phyloP scores from a whole-genome alignment of 306 rosid genomes.

The Trifolium fragiferum region DNA sequence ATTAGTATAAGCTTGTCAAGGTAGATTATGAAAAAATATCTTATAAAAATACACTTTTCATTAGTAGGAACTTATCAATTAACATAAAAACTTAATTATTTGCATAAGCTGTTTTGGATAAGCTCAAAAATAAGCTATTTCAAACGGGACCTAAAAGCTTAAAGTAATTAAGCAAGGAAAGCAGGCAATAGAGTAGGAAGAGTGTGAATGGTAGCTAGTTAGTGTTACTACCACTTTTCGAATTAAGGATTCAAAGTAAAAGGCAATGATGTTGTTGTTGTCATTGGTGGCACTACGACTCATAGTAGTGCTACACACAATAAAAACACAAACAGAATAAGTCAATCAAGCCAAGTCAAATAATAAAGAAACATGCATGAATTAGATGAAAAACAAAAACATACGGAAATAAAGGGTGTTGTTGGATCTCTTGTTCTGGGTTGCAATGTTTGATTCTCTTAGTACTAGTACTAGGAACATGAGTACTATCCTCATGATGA shows the following conservation, averaged over 20 bases:
- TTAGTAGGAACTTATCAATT: too few relatives aligned
- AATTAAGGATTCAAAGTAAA: slow-evolving; percentile 10
- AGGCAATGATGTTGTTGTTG: neutral
- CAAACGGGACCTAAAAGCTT: too few relatives aligned
- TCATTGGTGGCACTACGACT: neutral
- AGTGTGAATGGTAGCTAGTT: too few relatives aligned
- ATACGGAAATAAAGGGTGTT: neutral
- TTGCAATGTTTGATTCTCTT: slow-evolving; percentile 35
- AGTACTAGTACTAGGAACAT: neutral
- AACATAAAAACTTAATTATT: too few relatives aligned
- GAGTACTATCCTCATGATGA: neutral
- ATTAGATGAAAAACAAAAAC: neutral
- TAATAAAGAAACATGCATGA: neutral
- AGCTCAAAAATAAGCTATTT: too few relatives aligned
- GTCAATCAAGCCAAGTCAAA: neutral
- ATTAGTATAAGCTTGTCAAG: too few relatives aligned
- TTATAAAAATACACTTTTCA: too few relatives aligned
- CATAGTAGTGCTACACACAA: slow-evolving; percentile 41
- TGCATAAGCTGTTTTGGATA: too few relatives aligned
- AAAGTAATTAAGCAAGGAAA: neutral
- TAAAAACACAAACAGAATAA: neutral
- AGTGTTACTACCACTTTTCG: slow-evolving; percentile 45
- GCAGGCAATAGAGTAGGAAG: neutral
- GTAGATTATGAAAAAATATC: too few relatives aligned
- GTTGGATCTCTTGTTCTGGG: neutral